Base-by-base conservation (phyloP, 495 filamentous ascomycete species). In the Cercophora samala region DNA sequence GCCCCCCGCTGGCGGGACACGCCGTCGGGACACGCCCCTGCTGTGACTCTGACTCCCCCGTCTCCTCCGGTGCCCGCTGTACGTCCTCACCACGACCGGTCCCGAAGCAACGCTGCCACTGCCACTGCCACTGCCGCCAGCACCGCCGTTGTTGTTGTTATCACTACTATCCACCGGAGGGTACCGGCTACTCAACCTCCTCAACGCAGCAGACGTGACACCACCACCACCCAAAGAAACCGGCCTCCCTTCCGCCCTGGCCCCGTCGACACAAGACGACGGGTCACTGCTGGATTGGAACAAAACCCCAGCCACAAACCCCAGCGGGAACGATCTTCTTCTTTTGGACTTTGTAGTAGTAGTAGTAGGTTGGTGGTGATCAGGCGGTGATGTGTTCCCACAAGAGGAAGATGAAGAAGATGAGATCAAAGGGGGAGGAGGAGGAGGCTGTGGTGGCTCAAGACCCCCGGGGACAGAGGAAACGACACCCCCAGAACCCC, bases 61-160 rank as follows among this genome's bases (percentile, higher is more conserved):
- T 5, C 8, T 8, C 26, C 26, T 8, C 37, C 70, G 62, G 8
- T 74, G 72, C 4, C 77, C 80, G 19, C 78, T 83, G 69, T 86
- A 86, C 11, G 84, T 86, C 46, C 83, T 78, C 21, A 86, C 84
- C 52, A 86, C 75, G n/a, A 86, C 82, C 1, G 84, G 84, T 64
- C 84, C 81, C 13, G 79, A n/a, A n/a, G n/a, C n/a, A n/a, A n/a
- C n/a, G n/a, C n/a, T n/a, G n/a, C n/a, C n/a, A n/a, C n/a, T n/a
- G n/a, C n/a, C n/a, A n/a, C n/a, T n/a, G n/a, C n/a, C n/a, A n/a
- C n/a, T n/a, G n/a, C n/a, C n/a, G n/a, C n/a, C n/a, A n/a, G n/a
- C n/a, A n/a, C 79, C 78, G 55, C 76, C 77, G 69, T 80, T 78
- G 61, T 79, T 69, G 73, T 82, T 82, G 62, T 73, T 77, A 70